Percentiles rank a stretch among this genome's conserved stretches.
These are phyloP conservation scores for Alternaria sp. DNA, from an alignment of 2,329 filamentous ascomycete species.

Conservation along the genomic window DNA sequence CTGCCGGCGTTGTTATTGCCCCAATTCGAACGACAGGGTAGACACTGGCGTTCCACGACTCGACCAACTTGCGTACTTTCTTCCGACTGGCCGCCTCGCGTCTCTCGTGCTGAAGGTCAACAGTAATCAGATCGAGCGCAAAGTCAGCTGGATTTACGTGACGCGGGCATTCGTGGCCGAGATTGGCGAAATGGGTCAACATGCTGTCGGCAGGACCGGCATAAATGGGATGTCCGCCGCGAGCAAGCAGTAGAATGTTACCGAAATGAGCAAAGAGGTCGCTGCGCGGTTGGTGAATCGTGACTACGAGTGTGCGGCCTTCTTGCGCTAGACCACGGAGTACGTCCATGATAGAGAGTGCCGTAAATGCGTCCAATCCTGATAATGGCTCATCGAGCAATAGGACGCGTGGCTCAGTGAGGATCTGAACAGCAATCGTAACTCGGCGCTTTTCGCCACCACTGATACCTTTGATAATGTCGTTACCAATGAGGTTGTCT, in stretches of 20 bases:
- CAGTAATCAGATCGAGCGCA: conserved; percentile 77
- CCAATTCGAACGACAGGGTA: conserved; percentile 37
- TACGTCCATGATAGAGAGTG: conserved; percentile 74
- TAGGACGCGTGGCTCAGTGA: conserved; percentile 76
- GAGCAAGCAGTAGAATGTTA: conserved; percentile 73
- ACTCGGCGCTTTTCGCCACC: conserved; percentile 81
- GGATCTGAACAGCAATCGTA: conserved; percentile 78
- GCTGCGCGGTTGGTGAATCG: conserved; percentile 78
- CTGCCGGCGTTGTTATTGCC: conserved; percentile 70
- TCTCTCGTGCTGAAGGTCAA: conserved; percentile 73
- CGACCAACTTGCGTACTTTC: conserved; percentile 68
- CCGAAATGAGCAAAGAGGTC: conserved; percentile 77
- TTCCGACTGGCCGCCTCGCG: conserved; percentile 69
- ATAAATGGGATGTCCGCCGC: conserved; percentile 74
- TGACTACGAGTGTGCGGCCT: conserved; percentile 77
- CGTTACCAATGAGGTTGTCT: conserved; percentile 75
- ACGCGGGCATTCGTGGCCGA: conserved; percentile 71
- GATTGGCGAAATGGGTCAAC: conserved; percentile 68
- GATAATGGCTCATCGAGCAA: conserved; percentile 80
- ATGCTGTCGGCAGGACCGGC: conserved; percentile 70
- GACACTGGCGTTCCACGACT: conserved; percentile 61
- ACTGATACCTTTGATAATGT: conserved; percentile 78
- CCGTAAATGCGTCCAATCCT: conserved; percentile 79
- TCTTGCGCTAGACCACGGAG: conserved; percentile 74
- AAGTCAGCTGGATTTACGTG: conserved; percentile 82